phyloP scores from a whole-genome alignment of 306 rosid genomes.

The Glycine latifolia region DNA sequence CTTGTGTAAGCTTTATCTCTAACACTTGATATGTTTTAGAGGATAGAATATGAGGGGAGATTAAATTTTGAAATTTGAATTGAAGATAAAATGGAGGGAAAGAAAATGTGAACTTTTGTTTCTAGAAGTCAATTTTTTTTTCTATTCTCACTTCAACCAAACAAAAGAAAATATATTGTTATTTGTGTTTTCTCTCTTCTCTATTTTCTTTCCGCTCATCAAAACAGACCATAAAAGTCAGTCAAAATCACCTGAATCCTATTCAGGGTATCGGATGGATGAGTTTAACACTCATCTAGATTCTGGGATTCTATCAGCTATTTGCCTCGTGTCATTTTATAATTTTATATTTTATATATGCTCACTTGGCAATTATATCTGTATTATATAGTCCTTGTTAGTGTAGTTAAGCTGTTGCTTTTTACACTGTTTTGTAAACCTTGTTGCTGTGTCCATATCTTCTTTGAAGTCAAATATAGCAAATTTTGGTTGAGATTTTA shows the following conservation, averaged over 20 bases:
- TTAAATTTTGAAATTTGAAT: not conserved
- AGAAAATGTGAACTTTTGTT: not conserved
- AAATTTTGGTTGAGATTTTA: conserved; percentile 48
- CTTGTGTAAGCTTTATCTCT: conserved; percentile 35
- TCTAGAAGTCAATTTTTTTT: not conserved
- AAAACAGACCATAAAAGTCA: not conserved
- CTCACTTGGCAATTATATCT: not conserved
- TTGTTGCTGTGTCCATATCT: conserved; percentile 33
- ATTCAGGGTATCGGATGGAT: not conserved
- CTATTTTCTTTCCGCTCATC: not conserved
- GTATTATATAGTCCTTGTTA: not conserved
- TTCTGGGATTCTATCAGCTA: not conserved
- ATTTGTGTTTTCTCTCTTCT: not conserved
- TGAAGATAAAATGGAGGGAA: not conserved
- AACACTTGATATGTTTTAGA: not conserved
- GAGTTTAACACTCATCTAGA: conserved; percentile 25
- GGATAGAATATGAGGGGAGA: not conserved
- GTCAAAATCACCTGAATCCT: conserved; percentile 2
- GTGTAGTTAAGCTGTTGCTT: conserved; percentile 21
- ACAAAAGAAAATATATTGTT: too few relatives aligned
- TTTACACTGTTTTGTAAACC: not conserved
- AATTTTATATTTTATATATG: not conserved
- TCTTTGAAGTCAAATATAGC: conserved; percentile 8
- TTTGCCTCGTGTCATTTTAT: not conserved
- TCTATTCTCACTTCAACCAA: too few relatives aligned